Evolutionary conservation across 2,329 filamentous ascomycete genomes (phyloP), one percentile per base, ranked within the genome.

Genomic region (Aspergillus sp.): DNA sequence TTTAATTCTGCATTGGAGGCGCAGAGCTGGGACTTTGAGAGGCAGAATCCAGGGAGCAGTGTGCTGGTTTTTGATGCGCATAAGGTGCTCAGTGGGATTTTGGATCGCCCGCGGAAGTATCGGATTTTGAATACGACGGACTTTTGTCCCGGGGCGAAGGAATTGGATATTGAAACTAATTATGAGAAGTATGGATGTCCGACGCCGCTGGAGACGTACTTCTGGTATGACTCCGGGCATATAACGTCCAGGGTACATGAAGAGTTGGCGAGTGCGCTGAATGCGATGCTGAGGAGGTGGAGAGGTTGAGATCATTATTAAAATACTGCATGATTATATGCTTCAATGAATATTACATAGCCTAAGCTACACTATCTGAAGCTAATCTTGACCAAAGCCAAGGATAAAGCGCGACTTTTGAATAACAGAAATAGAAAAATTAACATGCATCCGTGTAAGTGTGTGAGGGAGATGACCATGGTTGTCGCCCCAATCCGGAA

Each of bases 141-240:
- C 2, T 82, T 76, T 54, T 82, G 79, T 61, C 63, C 71, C 6
- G 73, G 68, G 0, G 82, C 79, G 61, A 72, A 80, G 60, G 77
- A 80, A 58, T 75, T 77, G 3, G 77, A 80, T 69, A 75, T 82
- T 39, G 64, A 66, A 12, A 72, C 66, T 4, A 70, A 80, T 52
- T 79, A 79, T 56, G 66, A 60, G 17, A 71, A 70, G 19, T 81
- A 82, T 68, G 79, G 78, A 3, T 82, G 79, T 65, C 68, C 66
- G 3, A 68, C 73, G 45, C 72, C 75, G 15, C 60, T 80, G 52
- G 62, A 72, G 5, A 70, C 74, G 40, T 81, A 81, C 63, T 79
- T 81, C 52, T 81, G 79, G 79, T 81, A 76, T 51, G 77, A 81
- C 61, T 73, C 72, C 5, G 79, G 79, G 1, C 79, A 82, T 72